Evolutionary conservation across 345 rosid species (phyloP).

Genomic region (Hibiscus tridactylites): DNA sequence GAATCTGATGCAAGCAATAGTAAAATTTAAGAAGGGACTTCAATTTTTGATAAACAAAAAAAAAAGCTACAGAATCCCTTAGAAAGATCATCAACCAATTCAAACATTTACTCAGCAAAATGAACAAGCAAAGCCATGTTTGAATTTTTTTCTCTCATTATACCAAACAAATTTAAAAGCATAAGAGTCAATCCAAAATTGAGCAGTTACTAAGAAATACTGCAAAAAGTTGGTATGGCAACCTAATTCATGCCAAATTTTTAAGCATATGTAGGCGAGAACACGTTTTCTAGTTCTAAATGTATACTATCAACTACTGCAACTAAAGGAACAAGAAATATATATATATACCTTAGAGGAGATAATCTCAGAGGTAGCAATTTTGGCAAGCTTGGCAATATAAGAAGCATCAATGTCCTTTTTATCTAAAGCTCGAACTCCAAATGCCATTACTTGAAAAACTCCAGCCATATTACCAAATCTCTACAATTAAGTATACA

Average conservation of each 20-base stretch:
- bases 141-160: background rate
- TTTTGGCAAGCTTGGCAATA: slow-evolving; percentile 84
- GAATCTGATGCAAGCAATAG: background rate
- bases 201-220: background rate
- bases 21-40: background rate
- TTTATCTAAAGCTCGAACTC: slow-evolving; percentile 53
- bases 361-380: slow-evolving; percentile 84
- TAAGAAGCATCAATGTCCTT: slow-evolving; percentile 59
- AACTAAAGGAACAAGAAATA: background rate
- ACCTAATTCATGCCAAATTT: background rate
- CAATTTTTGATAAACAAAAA: background rate
- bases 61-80: background rate
- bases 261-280: background rate
- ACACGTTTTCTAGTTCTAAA: background rate
- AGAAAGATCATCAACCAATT: background rate
- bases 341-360: slow-evolving; percentile 60
- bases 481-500: slow-evolving; percentile 38
- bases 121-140: background rate
- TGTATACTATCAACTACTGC: background rate
- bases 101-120: background rate
- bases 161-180: background rate
- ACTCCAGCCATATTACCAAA: slow-evolving; percentile 91
- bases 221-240: background rate
- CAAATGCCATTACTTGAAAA: slow-evolving; percentile 86
- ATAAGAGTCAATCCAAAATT: background rate